A percentile compares a stretch with the other conserved stretches of the same genome.
phyloP scores from a whole-genome alignment of 768 basidiomycete species.

The Butyriboletus loyo region DNA sequence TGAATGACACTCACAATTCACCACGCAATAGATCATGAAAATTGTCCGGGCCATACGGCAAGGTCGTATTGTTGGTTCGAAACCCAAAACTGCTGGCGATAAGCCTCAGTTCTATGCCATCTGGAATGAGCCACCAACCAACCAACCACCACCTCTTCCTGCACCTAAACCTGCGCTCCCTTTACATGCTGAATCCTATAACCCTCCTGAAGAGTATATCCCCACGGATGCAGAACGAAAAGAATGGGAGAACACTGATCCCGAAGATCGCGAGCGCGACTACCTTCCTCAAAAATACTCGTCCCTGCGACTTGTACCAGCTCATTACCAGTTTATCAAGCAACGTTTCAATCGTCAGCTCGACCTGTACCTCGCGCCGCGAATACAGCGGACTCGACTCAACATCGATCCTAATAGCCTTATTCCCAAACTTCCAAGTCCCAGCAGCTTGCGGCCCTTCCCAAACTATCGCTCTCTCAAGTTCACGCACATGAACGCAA shows the following conservation, averaged over 20 bases:
- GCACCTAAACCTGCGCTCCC: slow-evolving; percentile 91
- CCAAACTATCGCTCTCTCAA: slow-evolving; percentile 78
- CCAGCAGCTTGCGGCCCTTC: slow-evolving; percentile 89
- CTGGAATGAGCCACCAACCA: slow-evolving; percentile 79
- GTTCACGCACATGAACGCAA: slow-evolving; percentile 62
- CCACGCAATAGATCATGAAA: slow-evolving; percentile 84
- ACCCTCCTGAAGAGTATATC: slow-evolving; percentile 96
- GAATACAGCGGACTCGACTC: slow-evolving; percentile 81
- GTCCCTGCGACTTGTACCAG: slow-evolving; percentile 86
- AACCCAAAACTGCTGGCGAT: slow-evolving; percentile 68
- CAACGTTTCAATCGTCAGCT: slow-evolving; percentile 92
- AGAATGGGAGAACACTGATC: slow-evolving; percentile 79
- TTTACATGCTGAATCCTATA: slow-evolving; percentile 95
- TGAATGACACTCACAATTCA: slow-evolving; percentile 1
- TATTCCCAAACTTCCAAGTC: slow-evolving; percentile 92
- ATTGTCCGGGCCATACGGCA: slow-evolving; percentile 97
- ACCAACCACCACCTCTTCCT: slow-evolving; percentile 81
- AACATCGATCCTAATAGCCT: slow-evolving; percentile 90
- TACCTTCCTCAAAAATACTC: slow-evolving; percentile 86
- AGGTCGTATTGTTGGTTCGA: slow-evolving; percentile 89
- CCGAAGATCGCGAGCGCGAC: slow-evolving; percentile 86
- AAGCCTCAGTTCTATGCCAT: slow-evolving; percentile 78
- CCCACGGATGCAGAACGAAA: slow-evolving; percentile 78
- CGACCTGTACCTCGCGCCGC: slow-evolving; percentile 94
- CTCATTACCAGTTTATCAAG: slow-evolving; percentile 87